Evolutionary conservation across 2,329 filamentous ascomycete species (phyloP).

Genomic region (Colletotrichum sp.): DNA sequence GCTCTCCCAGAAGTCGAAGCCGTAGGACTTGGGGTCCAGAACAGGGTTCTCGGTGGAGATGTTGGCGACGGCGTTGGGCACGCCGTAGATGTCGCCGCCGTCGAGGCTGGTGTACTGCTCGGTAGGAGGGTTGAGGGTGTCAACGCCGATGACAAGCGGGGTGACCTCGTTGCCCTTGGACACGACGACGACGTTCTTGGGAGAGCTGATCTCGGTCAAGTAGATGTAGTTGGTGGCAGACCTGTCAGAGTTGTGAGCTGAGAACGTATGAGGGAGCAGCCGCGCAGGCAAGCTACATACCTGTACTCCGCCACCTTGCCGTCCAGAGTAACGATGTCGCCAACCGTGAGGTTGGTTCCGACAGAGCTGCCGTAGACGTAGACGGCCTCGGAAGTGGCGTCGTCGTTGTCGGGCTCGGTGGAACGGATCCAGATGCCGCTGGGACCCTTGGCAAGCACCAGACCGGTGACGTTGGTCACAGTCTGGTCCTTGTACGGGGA

Average conservation of each 20-base stretch:
- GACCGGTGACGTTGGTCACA: constrained; percentile 64
- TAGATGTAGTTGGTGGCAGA: constrained; percentile 62
- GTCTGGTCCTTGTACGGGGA: constrained; percentile 63
- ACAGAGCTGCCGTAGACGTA: constrained; percentile 66
- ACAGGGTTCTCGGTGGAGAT: constrained; percentile 65
- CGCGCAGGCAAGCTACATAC: constrained; percentile 36
- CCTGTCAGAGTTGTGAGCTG: constrained; percentile 35
- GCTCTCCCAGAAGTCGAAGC: constrained; percentile 78
- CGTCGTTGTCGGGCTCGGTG: constrained; percentile 58
- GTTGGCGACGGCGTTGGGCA: constrained; percentile 66
- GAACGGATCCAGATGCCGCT: constrained; percentile 71
- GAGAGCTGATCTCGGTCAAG: constrained; percentile 66
- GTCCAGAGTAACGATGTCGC: constrained; percentile 66
- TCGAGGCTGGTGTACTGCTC: constrained; percentile 67
- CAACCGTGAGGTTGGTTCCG: constrained; percentile 58
- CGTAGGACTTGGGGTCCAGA: constrained; percentile 65
- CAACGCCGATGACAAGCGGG: constrained; percentile 65
- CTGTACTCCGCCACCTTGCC: constrained; percentile 63
- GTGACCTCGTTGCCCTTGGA: constrained; percentile 59
- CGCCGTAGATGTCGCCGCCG: constrained; percentile 66
- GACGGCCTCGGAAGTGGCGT: constrained; percentile 66
- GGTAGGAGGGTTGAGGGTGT: constrained; percentile 63
- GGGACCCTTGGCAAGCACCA: constrained; percentile 68
- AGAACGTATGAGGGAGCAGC: background rate
- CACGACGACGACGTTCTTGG: constrained; percentile 56